Conservation (phyloP, 306 rosid genomes). For the Dalbergia cultrata region DNA sequence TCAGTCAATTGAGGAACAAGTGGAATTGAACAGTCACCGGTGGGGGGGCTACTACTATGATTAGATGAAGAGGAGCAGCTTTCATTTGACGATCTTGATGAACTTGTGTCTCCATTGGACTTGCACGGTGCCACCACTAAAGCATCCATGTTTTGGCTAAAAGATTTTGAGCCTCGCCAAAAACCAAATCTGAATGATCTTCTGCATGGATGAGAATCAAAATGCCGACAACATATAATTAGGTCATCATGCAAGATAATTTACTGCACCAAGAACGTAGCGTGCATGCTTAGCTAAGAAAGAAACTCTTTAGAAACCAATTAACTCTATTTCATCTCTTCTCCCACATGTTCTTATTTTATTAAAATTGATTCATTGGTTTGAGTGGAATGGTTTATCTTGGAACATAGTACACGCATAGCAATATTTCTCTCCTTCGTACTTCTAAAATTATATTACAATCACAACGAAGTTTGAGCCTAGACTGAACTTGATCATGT, state of each 20-base stretch:
- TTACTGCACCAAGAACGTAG: too few relatives aligned
- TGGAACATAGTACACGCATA: too few relatives aligned
- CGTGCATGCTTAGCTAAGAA: too few relatives aligned
- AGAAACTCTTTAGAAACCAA: too few relatives aligned
- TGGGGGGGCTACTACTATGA: constrained; percentile 8
- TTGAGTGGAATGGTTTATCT: too few relatives aligned
- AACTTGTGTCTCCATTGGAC: constrained; percentile 37
- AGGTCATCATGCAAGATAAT: neutral
- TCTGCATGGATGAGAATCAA: constrained; percentile 41
- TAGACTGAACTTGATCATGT: too few relatives aligned
- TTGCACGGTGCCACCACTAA: neutral
- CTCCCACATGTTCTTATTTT: too few relatives aligned
- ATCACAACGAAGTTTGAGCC: too few relatives aligned
- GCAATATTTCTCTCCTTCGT: too few relatives aligned
- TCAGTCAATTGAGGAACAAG: constrained; percentile 43
- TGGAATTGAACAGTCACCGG: constrained; percentile 46
- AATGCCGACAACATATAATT: neutral
- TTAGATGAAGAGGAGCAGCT: constrained; percentile 30
- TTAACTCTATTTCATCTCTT: too few relatives aligned
- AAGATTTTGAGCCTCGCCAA: constrained; percentile 29
- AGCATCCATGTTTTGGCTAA: constrained; percentile 21
- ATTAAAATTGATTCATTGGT: too few relatives aligned
- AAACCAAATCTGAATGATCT: constrained; percentile 8
- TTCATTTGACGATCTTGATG: constrained; percentile 41
- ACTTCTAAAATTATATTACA: too few relatives aligned